These are phyloP conservation scores for Tephrocybe sp. DNA, from an alignment of 768 basidiomycete genomes.

Conservation along the genomic window DNA sequence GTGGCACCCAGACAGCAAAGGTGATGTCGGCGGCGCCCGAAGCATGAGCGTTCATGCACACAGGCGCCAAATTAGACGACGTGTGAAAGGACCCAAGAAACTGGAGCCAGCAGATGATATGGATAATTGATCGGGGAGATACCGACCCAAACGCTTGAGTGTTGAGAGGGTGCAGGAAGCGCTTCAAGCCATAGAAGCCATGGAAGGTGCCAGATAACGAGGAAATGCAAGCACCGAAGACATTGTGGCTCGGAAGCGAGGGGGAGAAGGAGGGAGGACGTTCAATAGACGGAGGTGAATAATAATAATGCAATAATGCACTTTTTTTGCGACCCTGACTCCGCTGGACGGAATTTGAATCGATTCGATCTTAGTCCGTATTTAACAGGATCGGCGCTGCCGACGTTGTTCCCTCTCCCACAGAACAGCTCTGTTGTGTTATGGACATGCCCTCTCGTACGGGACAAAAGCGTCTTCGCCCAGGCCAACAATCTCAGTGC, in stretches of 20 bases:
- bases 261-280: not conserved
- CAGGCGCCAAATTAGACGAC: not conserved
- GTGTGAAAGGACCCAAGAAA: not conserved
- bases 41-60: not conserved
- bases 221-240: too few species aligned
- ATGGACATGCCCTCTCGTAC: not conserved
- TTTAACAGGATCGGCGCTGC: not conserved
- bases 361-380: not conserved
- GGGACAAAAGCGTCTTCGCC: conserved; percentile 1
- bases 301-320: not conserved
- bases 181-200: not conserved
- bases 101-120: not conserved
- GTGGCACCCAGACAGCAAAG: not conserved
- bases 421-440: not conserved
- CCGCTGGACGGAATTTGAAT: not conserved
- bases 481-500: not conserved
- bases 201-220: not conserved
- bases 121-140: not conserved
- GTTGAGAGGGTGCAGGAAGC: not conserved
- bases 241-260: not conserved
- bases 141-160: not conserved
- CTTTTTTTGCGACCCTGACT: not conserved
- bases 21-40: not conserved
- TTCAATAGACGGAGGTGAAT: too few species aligned
- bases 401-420: not conserved